Base-by-base conservation (phyloP, 2,329 filamentous ascomycete genomes). In the Leptodontidium sp. region DNA sequence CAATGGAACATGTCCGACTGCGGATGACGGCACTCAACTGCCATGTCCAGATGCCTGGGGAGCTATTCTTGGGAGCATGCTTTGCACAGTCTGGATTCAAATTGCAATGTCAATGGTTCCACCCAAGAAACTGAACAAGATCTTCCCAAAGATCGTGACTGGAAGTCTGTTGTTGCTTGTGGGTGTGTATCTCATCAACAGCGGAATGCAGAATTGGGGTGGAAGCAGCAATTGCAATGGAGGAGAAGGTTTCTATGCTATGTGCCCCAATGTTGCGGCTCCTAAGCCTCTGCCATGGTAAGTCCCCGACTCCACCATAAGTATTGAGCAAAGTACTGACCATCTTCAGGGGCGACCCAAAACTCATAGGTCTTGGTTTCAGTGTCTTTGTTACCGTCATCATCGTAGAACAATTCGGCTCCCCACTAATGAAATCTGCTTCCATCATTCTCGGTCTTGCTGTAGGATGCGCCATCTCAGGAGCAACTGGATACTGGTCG, bases 81-180 rank as follows among this genome's bases (percentile, higher is more conserved):
- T 84, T 12, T 84, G 82, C 68, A 83, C 81, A 5, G 81, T 82
- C 4, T 83, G 81, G 64, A 82, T 91, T 40, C 89, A 91, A 83
- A 85, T 92, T 49, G 79, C 81, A 2, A 85, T 92, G 77, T 88
- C 87, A 5, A 91, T 92, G 80, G 86, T 88, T 64, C 87, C 88
- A 29, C 86, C 88, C 0, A 83, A 82, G 61, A 79, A 85, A 11
- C 80, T 91, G 40, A 87, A 89, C 74, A 85, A 83, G 70, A 82
- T 92, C 70, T 92, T 92, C 77, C 90, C 90, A 2, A 90, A 90
- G 4, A 81, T 91, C 11, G 88, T 92, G 55, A 92, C 90, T 0
- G 90, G 90, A 2, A 88, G 88, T 2, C 89, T 90, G 0, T 87
- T 92, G 49, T 83, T 90, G 70, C 83, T 92, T 40, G 91, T 92